phyloP scores from a whole-genome alignment of 768 basidiomycete species.

The Pleurotus cornucopiae region DNA sequence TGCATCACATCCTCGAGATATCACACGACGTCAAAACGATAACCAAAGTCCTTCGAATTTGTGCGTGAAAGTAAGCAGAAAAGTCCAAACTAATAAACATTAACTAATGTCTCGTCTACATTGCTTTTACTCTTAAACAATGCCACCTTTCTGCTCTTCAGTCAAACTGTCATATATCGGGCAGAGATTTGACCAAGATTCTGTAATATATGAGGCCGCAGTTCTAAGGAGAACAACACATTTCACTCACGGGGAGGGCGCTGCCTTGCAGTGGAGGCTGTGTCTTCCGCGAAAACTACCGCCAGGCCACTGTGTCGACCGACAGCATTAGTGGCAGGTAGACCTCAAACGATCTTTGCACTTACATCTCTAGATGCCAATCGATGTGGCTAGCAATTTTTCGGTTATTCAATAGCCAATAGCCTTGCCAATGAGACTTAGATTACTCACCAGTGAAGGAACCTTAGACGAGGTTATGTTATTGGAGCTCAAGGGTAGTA shows the following conservation, averaged over 20 bases:
- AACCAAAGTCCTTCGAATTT: no score
- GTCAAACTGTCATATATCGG: conserved; percentile 3
- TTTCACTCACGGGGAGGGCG: not conserved
- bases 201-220: not conserved
- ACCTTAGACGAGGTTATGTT: not conserved
- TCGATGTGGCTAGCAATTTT: conserved; percentile 30
- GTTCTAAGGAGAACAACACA: not conserved
- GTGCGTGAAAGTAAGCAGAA: no score
- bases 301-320: conserved; percentile 19
- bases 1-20: no score
- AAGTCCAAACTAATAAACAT: no score
- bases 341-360: not conserved
- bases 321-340: not conserved
- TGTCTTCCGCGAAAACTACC: conserved; percentile 31
- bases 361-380: conserved; percentile 32
- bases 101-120: not conserved
- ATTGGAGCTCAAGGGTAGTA: not conserved
- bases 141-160: not conserved
- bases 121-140: not conserved
- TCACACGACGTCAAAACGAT: no score
- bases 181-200: not conserved
- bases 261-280: not conserved
- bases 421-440: conserved; percentile 5
- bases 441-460: conserved; percentile 30
- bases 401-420: not conserved